Evolutionary conservation across 805 yeast genomes (phyloP).

Genomic region (Starmerella sp.): DNA sequence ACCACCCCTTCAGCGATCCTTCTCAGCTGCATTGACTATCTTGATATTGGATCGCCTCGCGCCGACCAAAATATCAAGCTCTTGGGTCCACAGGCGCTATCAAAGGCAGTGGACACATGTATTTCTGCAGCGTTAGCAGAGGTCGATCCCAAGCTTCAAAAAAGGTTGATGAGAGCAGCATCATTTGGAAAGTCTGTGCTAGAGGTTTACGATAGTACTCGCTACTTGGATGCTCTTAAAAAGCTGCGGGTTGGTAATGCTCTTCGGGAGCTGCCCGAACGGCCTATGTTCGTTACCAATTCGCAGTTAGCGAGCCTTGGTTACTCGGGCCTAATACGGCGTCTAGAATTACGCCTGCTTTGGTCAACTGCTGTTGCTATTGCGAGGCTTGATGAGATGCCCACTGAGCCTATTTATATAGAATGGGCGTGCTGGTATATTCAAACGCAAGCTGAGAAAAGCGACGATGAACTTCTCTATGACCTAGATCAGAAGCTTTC

Average conservation of each 20-base stretch:
- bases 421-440: conserved; percentile 77
- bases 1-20: conserved; percentile 71
- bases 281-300: conserved; percentile 46
- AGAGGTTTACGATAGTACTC: conserved; percentile 43
- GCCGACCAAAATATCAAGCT: conserved; percentile 65
- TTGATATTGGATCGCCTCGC: conserved; percentile 59
- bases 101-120: conserved; percentile 57
- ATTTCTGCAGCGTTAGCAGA: conserved; percentile 68
- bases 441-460: conserved; percentile 34
- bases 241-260: conserved; percentile 57
- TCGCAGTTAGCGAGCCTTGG: conserved; percentile 43
- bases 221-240: conserved; percentile 53
- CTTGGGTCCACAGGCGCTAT: conserved; percentile 39
- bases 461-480: conserved; percentile 50
- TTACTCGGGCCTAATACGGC: conserved; percentile 42
- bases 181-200: conserved; percentile 67
- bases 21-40: conserved; percentile 61
- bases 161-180: conserved; percentile 66
- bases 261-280: conserved; percentile 35
- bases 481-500: conserved; percentile 39
- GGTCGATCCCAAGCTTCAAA: conserved; percentile 69
- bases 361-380: conserved; percentile 56
- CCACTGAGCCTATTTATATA: conserved; percentile 45
- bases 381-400: conserved; percentile 39
- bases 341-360: conserved; percentile 47